A percentile compares a stretch with the other conserved stretches of the same genome.
phyloP scores from a whole-genome alignment of 371 early-diverging fungal species.

The Mucor racemosus region DNA sequence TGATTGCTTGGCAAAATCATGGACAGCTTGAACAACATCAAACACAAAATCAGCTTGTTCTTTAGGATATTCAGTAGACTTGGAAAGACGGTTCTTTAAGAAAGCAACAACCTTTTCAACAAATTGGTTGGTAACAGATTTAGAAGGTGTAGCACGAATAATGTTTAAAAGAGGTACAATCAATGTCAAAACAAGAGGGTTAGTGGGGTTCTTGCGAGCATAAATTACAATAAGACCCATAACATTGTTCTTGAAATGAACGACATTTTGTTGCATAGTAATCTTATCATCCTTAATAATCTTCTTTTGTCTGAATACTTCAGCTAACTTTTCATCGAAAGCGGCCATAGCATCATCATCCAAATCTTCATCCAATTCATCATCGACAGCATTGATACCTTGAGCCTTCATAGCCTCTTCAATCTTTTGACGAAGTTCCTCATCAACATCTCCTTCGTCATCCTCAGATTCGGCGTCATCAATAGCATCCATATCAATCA shows the following conservation, averaged over 20 bases:
- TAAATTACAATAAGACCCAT: slow-evolving; percentile 83
- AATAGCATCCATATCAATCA: slow-evolving; percentile 30
- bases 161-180: slow-evolving; percentile 73
- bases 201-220: slow-evolving; percentile 69
- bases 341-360: slow-evolving; percentile 93
- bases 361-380: slow-evolving; percentile 64
- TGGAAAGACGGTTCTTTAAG: slow-evolving; percentile 66
- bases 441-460: slow-evolving; percentile 60
- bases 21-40: slow-evolving; percentile 66
- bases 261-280: slow-evolving; percentile 70
- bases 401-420: slow-evolving; percentile 67
- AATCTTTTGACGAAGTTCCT: slow-evolving; percentile 71
- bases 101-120: slow-evolving; percentile 69
- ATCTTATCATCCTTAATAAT: slow-evolving; percentile 65
- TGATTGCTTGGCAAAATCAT: slow-evolving; percentile 68
- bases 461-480: slow-evolving; percentile 35
- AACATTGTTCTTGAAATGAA: slow-evolving; percentile 89
- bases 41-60: slow-evolving; percentile 57
- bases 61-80: slow-evolving; percentile 67
- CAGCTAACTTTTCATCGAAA: slow-evolving; percentile 90
- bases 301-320: slow-evolving; percentile 87
- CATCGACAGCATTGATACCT: slow-evolving; percentile 53
- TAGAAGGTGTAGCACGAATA: slow-evolving; percentile 56
- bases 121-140: slow-evolving; percentile 66
- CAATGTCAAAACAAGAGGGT: slow-evolving; percentile 71